Evolutionary conservation across 768 basidiomycete species (phyloP), one percentile per base, ranked within the genome.

Genomic region (Strobilomyces dryophilus): DNA sequence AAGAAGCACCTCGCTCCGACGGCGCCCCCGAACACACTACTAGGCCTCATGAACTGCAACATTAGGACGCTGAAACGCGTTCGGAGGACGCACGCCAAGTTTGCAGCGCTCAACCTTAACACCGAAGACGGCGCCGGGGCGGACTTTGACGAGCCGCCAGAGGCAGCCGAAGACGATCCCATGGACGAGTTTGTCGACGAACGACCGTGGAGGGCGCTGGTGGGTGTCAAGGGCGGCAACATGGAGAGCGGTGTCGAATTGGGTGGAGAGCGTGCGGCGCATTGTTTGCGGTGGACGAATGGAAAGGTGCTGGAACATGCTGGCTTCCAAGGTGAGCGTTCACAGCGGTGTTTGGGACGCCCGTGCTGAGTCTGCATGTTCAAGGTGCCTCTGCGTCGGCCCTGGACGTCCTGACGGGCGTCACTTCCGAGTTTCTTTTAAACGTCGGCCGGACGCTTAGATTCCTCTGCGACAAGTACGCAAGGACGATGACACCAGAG

Each of bases 381-480:
- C 42, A 44, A 89, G 92, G 92, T 42, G 68, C 90, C 12, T 87
- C 91, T n/a, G 78, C 81, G 60, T 74, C 77, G 40, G 82, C 94
- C 0, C 68, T 97, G 45, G 87, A 91, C 57, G 84, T 93, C 14
- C 71, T 98, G 20, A 77, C 85, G 0, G 78, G 85, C 40, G 85
- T 95, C 8, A 80, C 87, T 0, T 78, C 85, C 0, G 89, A 95
- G 60, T 95, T 91, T 69, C 65, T 98, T 5, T 66, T 80, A 20
- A 95, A 94, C 62, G 82, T 98, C 40, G 95, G 95, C 3, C 78
- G 85, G 43, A 95, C 92, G 14, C 83, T 98, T 47, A 79, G 85
- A 50, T 89, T 86, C 61, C 71, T 92, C 53, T 77, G 80, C 40
- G 94, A 98, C 69, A 91, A 89, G 65, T 87, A 90, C 69, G 80